Evolutionary conservation across 2,329 filamentous ascomycete genomes (phyloP), one percentile per base, ranked within the genome.

Genomic region (Onygena corvina): DNA sequence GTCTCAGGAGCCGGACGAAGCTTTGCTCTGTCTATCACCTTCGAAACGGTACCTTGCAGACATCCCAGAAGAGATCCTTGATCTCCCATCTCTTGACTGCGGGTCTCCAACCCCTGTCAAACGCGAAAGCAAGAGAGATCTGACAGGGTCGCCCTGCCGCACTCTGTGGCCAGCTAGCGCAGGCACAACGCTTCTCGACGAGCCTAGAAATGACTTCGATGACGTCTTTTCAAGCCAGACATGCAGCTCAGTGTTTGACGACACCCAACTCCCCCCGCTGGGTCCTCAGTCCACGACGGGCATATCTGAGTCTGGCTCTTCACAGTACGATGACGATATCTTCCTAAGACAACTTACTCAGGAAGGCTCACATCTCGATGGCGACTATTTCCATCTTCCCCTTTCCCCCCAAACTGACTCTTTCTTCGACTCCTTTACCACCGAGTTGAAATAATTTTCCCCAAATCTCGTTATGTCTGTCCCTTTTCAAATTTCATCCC

Each of bases 191-290:
- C 53, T 68, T 34, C 56, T 59, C 5, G 61, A 61, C 46, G 63
- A 63, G 46, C 60, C 63, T 0, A 57, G 60, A 16, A 64, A 65
- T 1, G 64, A 67, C 29, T 61, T 70, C 14, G 52, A 52, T 14
- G 67, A 68, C 51, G 60, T 68, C 14, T 69, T 69, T 51, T 67
- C 67, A 50, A 64, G 59, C 35, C 34, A 40, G n/a, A 62, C 64
- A 46, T 51, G 60, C 20, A 57, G 60, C 44, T 58, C 49, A 40
- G 56, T 40, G n/a, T 63, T 58, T 49, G 57, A 52, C 34, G 58
- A 59, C 31, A 57, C 62, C 38, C 61, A 65, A 14, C 61, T 66
- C 20, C 57, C 58, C 11, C 54, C 56, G 16, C 51, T 68, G 16
- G 58, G 58, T 14, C 58, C 59, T 18, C 53, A 59, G 7, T 57